Evolutionary conservation across 345 rosid genomes (phyloP), one percentile per base, ranked within the genome.

Genomic region (Pugionium cornutum): DNA sequence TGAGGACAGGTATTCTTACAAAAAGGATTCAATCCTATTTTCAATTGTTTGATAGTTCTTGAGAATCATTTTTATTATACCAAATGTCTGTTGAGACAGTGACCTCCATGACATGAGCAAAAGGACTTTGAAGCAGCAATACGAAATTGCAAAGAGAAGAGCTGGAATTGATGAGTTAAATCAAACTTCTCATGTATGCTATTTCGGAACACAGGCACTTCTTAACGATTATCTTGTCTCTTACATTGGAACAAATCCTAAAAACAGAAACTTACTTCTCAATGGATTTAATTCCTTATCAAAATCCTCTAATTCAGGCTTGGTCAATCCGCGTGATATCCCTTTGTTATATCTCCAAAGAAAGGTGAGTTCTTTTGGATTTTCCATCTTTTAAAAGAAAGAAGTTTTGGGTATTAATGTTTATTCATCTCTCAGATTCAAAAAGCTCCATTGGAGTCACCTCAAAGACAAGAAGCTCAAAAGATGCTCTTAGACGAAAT

Each of bases 1-100:
- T 79, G 96, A 89, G 67, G 92, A 89, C 78, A 77, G 95, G 95
- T 88, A 52, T 41, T 44, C 18, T 11, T 2, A 28, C 36, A 18
- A 18, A 18, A 18, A 18, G 18, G 18, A 40, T 25, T 42, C 37
- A 46, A 25, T 63, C 30, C 30, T 6, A 43, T 18, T 18, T 18
- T 34, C 25, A 27, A 40, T 53, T 47, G 1, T 58, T 62, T 6
- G 26, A 28, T 63, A 46, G 54, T 69, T 51, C 32, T 60, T 61
- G 27, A 52, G 60, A n/a, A 27, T 1, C 48, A 45, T 29, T 30
- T 47, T 30, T 31, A 34, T 6, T 6, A 18, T n/a, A 6, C 29
- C 6, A 39, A 18, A 40, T 33, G 3, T 18, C 53, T 62, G 4
- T 56, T 46, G 48, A 42, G 45, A 48, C 86, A 86, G 89, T 35